Evolutionary conservation across 371 early-diverging fungal species (phyloP), one percentile per base, ranked within the genome.

Genomic region (Fennellomyces sp.): DNA sequence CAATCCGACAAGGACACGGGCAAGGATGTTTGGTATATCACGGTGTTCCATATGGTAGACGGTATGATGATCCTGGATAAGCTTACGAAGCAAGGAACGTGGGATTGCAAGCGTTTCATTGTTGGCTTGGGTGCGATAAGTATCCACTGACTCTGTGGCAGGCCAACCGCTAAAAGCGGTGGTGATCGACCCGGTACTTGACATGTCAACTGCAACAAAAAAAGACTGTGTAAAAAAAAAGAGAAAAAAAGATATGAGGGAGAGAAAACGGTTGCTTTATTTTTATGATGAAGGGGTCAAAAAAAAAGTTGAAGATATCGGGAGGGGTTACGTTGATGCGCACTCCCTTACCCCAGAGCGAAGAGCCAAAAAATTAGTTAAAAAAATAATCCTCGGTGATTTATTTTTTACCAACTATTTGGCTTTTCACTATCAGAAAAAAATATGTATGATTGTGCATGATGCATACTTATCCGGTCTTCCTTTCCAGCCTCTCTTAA

Each of bases 41-140:
- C 72, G 61, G 47, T 59, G 52, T 59, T 76, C 73, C 68, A 76
- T 76, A 21, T 58, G 61, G 61, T 66, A 76, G 3, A 71, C 35
- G 25, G 52, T 28, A 51, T 76, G 77, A 27, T 58, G 52, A 5
- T 62, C 50, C 7, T 62, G 38, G 21, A 66, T 50, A n/a, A 66
- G n/a, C n/a, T 58, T 23, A 21, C 49, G 26, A 17, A 58, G 49
- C 19, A 58, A 49, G n/a, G 41, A 41, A 41, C 45, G 42, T 21
- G 52, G 36, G 29, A 31, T 23, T 2, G 29, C 8, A 17, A 13
- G 17, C 26, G 17, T 38, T 23, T 26, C 36, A 27, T 17, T 2
- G 12, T 56, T n/a, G 27, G 19, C 4, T n/a, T 56, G 17, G 23
- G 38, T 28, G n/a, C 29, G 27, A 26, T 41, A 28, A 21, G 26